Evolutionary conservation across 768 basidiomycete species (phyloP).

Genomic region (Cantharellus cinnabarinus): DNA sequence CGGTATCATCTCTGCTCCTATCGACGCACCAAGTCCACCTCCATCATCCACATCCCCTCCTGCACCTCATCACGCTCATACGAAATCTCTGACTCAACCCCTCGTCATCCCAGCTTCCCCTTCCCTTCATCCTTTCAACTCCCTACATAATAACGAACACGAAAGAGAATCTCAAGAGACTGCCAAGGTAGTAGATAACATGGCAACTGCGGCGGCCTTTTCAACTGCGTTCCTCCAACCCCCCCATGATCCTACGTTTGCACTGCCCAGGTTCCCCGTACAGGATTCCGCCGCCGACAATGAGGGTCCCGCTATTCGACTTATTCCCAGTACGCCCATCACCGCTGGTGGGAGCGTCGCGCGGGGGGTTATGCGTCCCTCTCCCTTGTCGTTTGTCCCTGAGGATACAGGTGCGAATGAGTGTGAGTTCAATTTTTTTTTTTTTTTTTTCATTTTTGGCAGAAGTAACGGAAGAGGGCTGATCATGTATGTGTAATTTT

Average conservation of each 20-base stretch:
- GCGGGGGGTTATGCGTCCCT: no score
- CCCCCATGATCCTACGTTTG: neutral
- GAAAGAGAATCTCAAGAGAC: no score
- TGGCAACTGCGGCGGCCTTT: neutral
- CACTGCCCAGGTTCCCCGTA: neutral
- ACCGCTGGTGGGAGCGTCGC: conserved; percentile 23
- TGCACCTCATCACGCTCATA: neutral
- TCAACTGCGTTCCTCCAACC: neutral
- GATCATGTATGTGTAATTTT: no score
- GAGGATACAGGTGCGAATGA: no score
- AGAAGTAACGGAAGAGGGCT: no score
- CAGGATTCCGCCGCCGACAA: neutral
- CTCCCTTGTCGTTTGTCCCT: no score
- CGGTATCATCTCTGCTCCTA: neutral
- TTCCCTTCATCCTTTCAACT: neutral
- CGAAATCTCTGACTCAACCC: neutral
- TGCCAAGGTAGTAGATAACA: neutral
- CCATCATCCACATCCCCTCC: neutral
- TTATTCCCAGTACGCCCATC: conserved; percentile 69
- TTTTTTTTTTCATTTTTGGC: no score
- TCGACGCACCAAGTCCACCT: neutral
- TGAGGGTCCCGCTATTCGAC: conserved; percentile 29
- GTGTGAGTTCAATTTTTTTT: no score
- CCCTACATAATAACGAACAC: no score
- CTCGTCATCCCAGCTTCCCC: neutral